Conservation (phyloP, 2,329 filamentous ascomycete species). For the Monilinia laxa region DNA sequence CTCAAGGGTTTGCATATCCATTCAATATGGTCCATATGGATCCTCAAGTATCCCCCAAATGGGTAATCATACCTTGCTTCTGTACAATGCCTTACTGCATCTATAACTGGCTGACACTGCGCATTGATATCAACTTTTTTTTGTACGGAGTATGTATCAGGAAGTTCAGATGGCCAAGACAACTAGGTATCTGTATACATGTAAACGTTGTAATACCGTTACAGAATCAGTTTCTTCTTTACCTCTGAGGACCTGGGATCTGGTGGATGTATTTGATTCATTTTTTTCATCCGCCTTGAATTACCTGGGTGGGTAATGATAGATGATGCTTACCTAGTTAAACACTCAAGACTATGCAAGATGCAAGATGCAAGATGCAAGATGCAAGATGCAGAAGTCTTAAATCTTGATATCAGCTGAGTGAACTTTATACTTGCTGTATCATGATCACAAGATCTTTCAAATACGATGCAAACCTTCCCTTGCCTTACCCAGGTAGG, state of each 20-base stretch:
- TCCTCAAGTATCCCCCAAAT: not conserved
- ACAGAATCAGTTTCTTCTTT: not conserved
- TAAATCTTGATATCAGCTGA: no score
- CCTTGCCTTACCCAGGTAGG: no score
- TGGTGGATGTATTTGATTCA: no score
- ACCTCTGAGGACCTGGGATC: not conserved
- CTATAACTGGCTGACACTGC: not conserved
- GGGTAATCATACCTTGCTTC: not conserved
- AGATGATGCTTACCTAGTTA: no score
- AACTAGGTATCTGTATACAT: not conserved
- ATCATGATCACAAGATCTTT: no score
- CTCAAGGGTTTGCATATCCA: not conserved
- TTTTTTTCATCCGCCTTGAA: no score
- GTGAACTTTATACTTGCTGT: no score
- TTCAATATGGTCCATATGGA: not conserved
- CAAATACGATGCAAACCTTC: no score
- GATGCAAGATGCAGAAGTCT: no score
- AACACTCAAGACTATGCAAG: no score
- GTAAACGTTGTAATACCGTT: not conserved
- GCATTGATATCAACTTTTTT: not conserved
- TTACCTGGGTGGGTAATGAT: no score
- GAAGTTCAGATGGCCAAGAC: constrained; percentile 11
- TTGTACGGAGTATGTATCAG: not conserved
- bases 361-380: no score
- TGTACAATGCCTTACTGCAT: not conserved